These are phyloP conservation scores for Hanseniaspora uvarum DNA, from an alignment of 1,139 yeast genomes.

Conservation along the genomic window DNA sequence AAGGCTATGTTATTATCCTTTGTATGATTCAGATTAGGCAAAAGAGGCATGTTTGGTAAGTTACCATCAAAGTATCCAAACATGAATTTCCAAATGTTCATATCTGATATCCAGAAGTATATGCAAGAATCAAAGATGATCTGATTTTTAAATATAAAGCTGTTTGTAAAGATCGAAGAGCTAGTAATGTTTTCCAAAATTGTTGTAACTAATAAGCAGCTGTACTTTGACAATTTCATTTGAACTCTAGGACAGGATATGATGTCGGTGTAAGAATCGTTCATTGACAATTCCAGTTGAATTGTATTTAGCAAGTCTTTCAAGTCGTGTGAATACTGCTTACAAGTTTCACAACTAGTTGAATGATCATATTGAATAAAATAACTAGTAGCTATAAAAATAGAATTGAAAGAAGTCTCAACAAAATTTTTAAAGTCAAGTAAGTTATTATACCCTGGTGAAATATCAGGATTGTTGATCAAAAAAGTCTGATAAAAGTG, in stretches of 20 bases:
- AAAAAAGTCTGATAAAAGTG: conserved; percentile 14
- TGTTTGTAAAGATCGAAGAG: conserved; percentile 1
- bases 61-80: conserved; percentile 16
- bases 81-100: conserved; percentile 13
- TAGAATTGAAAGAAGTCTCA: background rate
- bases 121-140: conserved; percentile 9
- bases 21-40: background rate
- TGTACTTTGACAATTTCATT: background rate
- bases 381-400: conserved; percentile 13
- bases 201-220: conserved; percentile 1
- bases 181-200: background rate
- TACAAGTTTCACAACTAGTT: background rate
- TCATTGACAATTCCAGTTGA: background rate
- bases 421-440: conserved; percentile 5
- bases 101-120: conserved; percentile 15
- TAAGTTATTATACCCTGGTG: background rate
- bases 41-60: conserved; percentile 4
- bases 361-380: conserved; percentile 14
- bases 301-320: background rate
- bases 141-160: conserved; percentile 6
- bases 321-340: background rate
- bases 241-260: background rate
- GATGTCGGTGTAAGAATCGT: background rate
- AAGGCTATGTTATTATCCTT: conserved; percentile 1
- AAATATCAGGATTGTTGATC: background rate